Evolutionary conservation across 352 stramenopile species (phyloP), one percentile per base, ranked within the genome.

Genomic region (Chrysophaeum taylorii): DNA sequence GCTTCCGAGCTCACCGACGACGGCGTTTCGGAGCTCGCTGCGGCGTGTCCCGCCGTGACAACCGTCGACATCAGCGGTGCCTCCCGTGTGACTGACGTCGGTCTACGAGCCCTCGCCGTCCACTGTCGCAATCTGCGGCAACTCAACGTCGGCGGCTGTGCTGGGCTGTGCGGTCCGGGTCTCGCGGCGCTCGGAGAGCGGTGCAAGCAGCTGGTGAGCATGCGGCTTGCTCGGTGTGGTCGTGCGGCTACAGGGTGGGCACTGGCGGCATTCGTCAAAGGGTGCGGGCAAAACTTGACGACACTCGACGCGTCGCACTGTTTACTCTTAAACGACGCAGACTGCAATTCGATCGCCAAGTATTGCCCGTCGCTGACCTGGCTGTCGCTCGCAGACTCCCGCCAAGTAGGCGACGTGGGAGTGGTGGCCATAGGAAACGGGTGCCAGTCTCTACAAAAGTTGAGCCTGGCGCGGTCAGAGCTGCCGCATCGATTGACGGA

Each of bases 401-500:
- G 84, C 25, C 82, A 95, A 64, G 77, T 96, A 27, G 94, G 85
- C 14, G 90, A 96, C 73, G 80, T 82, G 16, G 89, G 87, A 2
- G 50, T 95, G 15, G 83, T 94, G 0, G 80, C 82, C 16, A 71
- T 96, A 5, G 78, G 85, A 5, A 85, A 92, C 42, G 79, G 79
- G 16, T 90, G 84, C 57, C 74, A 76, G n/a, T 69, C 75, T 14
- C 77, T 97, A 0, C 73, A 77, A 1, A 45, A 82, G 27, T 77
- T 97, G 5, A 86, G 95, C 70, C 57, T 97, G 43, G 75, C 82
- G 29, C 82, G 91, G 21, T 92, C 81, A 45, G 89, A 95, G 60
- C 79, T 97, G 52, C 79, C 84, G 37, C 94, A 94, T 78, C 90
- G 93, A 73, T 81, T 96, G 57, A 94, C 88, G 42, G 91, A 97